Evolutionary conservation across 768 basidiomycete genomes (phyloP).

Genomic region (Saitozyma podzolica): DNA sequence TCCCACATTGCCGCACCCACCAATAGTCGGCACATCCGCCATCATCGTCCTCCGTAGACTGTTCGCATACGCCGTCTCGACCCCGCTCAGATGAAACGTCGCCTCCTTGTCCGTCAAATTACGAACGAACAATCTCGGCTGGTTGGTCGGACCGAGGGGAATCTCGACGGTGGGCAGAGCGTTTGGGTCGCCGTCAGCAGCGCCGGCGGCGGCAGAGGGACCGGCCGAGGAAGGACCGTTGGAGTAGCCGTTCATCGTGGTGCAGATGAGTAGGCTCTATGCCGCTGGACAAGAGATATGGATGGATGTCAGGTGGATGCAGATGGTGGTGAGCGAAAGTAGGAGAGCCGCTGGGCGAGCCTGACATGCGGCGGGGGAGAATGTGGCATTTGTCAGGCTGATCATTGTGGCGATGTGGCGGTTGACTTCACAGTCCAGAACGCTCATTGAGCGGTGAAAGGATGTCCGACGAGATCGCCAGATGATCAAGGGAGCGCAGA

Average conservation of each 20-base stretch:
- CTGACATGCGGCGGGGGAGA: too few species aligned
- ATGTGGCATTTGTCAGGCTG: too few species aligned
- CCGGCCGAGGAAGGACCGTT: slow-evolving; percentile 7
- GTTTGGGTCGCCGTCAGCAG: not conserved
- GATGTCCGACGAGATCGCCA: too few species aligned
- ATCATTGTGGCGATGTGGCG: too few species aligned
- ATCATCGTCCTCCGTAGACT: slow-evolving; percentile 90
- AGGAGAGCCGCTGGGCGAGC: too few species aligned
- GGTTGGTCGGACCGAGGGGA: slow-evolving; percentile 39
- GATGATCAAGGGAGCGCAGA: too few species aligned
- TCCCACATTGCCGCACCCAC: slow-evolving; percentile 57
- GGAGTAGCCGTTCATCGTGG: slow-evolving; percentile 16
- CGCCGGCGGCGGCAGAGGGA: not conserved
- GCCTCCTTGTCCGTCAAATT: slow-evolving; percentile 75
- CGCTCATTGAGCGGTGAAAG: too few species aligned
- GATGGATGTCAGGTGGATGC: not conserved
- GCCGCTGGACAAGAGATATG: not conserved
- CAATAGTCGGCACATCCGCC: slow-evolving; percentile 93
- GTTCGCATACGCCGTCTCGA: slow-evolving; percentile 94
- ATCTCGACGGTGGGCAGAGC: slow-evolving; percentile 23
- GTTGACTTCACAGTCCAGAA: too few species aligned
- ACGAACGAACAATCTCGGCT: slow-evolving; percentile 40
- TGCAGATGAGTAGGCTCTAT: not conserved
- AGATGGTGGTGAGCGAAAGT: not conserved
- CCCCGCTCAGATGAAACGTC: slow-evolving; percentile 91